Conservation (phyloP, 2,329 filamentous ascomycete species). For the Cytospora schulzeri region DNA sequence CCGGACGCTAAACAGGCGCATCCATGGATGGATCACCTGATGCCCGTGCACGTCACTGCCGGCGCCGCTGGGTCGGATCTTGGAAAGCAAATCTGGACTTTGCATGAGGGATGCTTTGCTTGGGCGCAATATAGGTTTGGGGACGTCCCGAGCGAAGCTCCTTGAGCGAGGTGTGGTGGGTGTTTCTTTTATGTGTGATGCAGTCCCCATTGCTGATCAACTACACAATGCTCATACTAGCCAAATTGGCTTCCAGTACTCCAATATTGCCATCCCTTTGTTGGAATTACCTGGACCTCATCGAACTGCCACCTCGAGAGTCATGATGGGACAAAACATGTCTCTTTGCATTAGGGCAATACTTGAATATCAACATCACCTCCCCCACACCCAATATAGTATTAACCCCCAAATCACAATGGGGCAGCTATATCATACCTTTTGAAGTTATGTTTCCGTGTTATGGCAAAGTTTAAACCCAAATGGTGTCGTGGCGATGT, state of each 20-base stretch:
- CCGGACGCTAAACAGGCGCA: constrained; percentile 51
- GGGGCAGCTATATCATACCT: background rate
- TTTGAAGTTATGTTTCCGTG: background rate
- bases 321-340: background rate
- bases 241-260: background rate
- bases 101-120: constrained; percentile 26
- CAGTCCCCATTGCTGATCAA: background rate
- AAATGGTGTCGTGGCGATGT: background rate
- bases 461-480: background rate
- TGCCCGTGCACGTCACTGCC: constrained; percentile 51
- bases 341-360: background rate
- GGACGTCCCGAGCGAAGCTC: background rate
- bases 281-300: background rate
- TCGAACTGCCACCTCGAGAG: background rate
- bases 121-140: constrained; percentile 29
- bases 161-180: background rate
- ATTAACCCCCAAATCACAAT: background rate
- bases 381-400: no score
- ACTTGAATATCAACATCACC: background rate
- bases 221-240: background rate
- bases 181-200: background rate
- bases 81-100: constrained; percentile 26
- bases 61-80: constrained; percentile 43
- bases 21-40: constrained; percentile 53
- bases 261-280: background rate